Evolutionary conservation across 2,329 filamentous ascomycete species (phyloP).

Genomic region (Xylariaceae sp.): DNA sequence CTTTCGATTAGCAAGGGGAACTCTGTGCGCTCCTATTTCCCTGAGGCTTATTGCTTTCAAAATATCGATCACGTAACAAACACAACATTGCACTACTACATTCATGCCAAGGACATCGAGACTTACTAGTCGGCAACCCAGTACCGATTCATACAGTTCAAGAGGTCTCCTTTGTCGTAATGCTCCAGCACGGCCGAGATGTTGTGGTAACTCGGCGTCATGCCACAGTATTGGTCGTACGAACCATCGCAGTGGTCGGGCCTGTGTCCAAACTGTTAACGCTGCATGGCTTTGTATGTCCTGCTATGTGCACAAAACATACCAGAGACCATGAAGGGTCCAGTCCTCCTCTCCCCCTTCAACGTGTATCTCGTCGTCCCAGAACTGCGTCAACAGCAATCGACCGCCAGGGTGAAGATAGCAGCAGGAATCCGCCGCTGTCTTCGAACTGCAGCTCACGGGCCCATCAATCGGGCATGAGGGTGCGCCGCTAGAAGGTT

Average conservation of each 20-base stretch:
- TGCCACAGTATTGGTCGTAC: constrained; percentile 40
- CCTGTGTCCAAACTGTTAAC: constrained; percentile 26
- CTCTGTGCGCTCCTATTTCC: not conserved
- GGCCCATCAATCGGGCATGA: constrained; percentile 40
- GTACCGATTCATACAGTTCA: constrained; percentile 40
- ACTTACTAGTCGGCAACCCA: constrained; percentile 39
- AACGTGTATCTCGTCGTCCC: constrained; percentile 38
- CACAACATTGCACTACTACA: not conserved
- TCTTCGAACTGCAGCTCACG: constrained; percentile 38
- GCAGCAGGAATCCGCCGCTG: constrained; percentile 38
- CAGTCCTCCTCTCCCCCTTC: constrained; percentile 40
- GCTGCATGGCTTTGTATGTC: not conserved
- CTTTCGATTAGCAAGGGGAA: not conserved
- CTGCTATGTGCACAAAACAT: constrained; percentile 7
- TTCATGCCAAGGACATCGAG: not conserved
- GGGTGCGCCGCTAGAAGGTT: constrained; percentile 34
- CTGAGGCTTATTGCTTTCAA: not conserved
- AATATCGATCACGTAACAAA: not conserved
- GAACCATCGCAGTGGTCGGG: constrained; percentile 42
- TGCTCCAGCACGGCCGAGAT: constrained; percentile 39
- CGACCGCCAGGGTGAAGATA: constrained; percentile 40
- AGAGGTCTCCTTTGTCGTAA: constrained; percentile 36
- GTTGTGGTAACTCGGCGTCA: constrained; percentile 39
- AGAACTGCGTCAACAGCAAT: constrained; percentile 41
- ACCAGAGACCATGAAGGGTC: constrained; percentile 44